phyloP scores from a whole-genome alignment of 148 eudicot species.

The Mesembryanthemum crystallinum region DNA sequence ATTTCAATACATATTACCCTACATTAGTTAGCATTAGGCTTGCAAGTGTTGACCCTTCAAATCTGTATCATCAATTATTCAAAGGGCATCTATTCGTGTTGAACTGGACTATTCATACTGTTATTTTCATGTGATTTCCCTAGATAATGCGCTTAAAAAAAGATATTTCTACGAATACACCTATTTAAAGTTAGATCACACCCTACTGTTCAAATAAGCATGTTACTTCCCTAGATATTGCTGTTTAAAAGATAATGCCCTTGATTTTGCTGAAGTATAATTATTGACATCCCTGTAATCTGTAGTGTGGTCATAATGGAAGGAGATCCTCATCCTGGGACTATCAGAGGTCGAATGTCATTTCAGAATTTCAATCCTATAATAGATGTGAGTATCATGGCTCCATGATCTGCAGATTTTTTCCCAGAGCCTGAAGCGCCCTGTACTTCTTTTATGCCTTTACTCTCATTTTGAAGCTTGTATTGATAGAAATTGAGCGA shows the following conservation, averaged over 20 bases:
- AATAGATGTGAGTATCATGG: conserved; percentile 74
- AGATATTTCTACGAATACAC: too few species aligned
- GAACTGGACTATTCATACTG: too few species aligned
- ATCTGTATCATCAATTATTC: too few species aligned
- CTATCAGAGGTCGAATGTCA: conserved; percentile 82
- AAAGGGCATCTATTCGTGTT: too few species aligned
- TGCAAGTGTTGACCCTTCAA: too few species aligned
- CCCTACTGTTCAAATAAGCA: too few species aligned
- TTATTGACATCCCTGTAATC: not conserved
- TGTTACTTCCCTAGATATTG: too few species aligned
- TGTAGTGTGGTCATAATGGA: conserved; percentile 83
- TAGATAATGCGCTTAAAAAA: too few species aligned
- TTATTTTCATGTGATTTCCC: too few species aligned
- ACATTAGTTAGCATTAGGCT: not conserved
- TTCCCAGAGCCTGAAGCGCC: not conserved
- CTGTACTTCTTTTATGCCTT: conserved; percentile 6
- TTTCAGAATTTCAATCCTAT: conserved; percentile 82
- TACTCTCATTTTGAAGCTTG: conserved; percentile 36
- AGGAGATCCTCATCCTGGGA: conserved; percentile 91
- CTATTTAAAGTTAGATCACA: too few species aligned
- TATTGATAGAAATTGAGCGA: conserved; percentile 65
- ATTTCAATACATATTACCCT: too few species aligned
- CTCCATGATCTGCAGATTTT: conserved; percentile 17
- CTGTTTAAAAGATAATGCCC: too few species aligned
- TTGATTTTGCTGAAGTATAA: not conserved